Evolutionary conservation across 2,329 filamentous ascomycete species (phyloP).

Genomic region (Tolypocladium amazonense): DNA sequence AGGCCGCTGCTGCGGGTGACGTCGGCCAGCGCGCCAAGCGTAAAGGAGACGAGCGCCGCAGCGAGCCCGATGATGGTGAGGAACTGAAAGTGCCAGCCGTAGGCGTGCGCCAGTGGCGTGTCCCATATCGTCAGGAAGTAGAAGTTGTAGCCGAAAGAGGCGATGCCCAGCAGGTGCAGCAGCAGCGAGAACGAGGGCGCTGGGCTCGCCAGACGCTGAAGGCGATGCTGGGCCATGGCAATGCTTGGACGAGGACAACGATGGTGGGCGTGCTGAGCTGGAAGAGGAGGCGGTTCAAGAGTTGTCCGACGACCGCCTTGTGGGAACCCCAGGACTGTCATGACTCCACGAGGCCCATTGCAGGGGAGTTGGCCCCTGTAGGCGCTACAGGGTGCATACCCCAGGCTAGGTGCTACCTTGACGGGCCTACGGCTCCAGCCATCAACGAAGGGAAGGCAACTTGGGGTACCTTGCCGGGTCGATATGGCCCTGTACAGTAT

Average conservation of each 20-base stretch:
- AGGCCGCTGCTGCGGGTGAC: constrained; percentile 45
- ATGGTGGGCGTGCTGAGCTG: neutral
- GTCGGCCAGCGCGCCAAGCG: constrained; percentile 52
- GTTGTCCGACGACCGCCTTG: neutral
- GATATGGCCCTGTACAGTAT: no score
- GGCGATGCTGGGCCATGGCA: constrained; percentile 41
- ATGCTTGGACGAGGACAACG: neutral
- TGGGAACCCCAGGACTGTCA: neutral
- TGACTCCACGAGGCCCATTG: neutral
- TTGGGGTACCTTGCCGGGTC: no score
- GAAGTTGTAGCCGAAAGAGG: constrained; percentile 44
- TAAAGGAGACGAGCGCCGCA: constrained; percentile 50
- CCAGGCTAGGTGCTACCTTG: no score
- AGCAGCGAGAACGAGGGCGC: constrained; percentile 51
- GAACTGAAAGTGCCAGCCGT: constrained; percentile 61
- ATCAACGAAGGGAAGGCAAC: no score
- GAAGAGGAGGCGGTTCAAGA: neutral
- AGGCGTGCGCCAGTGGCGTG: constrained; percentile 43
- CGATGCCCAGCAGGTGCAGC: constrained; percentile 45
- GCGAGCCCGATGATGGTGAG: constrained; percentile 64
- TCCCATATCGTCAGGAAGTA: constrained; percentile 38
- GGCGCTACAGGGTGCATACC: no score
- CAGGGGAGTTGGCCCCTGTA: neutral
- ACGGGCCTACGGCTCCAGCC: no score
- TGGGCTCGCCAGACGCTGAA: constrained; percentile 57